A percentile compares a stretch with the other conserved stretches of the same genome.
Evolutionary conservation across 768 basidiomycete species (phyloP).

Genomic region (Clitopilus passeckerianus): DNA sequence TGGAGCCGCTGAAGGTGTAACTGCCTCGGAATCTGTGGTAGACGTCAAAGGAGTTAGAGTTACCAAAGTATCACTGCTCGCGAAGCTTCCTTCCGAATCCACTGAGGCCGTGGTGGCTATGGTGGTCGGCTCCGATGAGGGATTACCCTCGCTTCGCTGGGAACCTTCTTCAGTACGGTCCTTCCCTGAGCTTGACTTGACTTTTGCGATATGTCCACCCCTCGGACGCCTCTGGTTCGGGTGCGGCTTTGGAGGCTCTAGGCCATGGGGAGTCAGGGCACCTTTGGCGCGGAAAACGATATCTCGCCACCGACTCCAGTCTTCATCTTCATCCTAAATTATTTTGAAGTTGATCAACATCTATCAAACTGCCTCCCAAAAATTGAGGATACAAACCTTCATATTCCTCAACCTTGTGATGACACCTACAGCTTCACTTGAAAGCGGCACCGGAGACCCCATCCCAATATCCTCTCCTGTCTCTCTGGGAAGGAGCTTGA

Average conservation of each 20-base stretch:
- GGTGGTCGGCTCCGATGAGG: conserved; percentile 3
- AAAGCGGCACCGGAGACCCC: conserved; percentile 80
- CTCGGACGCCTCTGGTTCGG: conserved; percentile 57
- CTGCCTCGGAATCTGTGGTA: conserved; percentile 2
- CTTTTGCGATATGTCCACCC: conserved; percentile 47
- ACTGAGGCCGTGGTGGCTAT: background rate
- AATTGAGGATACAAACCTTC: conserved; percentile 48
- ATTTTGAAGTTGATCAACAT: background rate
- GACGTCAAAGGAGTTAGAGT: background rate
- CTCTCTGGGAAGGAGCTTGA: conserved; percentile 69
- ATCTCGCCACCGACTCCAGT: conserved; percentile 87
- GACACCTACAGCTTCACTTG: conserved; percentile 69
- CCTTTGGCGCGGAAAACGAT: conserved; percentile 77
- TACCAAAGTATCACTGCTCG: background rate
- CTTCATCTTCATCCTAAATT: conserved; percentile 75
- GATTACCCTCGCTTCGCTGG: background rate
- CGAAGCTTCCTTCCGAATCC: background rate
- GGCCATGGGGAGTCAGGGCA: conserved; percentile 37
- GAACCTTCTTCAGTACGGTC: conserved; percentile 13
- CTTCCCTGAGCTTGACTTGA: conserved; percentile 11
- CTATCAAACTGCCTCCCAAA: background rate
- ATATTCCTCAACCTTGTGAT: conserved; percentile 77
- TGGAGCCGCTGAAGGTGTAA: conserved; percentile 9
- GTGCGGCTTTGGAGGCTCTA: conserved; percentile 47
- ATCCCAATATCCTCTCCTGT: conserved; percentile 86